phyloP scores from a whole-genome alignment of 768 basidiomycete genomes.

The Strobilomyces dryophilus region DNA sequence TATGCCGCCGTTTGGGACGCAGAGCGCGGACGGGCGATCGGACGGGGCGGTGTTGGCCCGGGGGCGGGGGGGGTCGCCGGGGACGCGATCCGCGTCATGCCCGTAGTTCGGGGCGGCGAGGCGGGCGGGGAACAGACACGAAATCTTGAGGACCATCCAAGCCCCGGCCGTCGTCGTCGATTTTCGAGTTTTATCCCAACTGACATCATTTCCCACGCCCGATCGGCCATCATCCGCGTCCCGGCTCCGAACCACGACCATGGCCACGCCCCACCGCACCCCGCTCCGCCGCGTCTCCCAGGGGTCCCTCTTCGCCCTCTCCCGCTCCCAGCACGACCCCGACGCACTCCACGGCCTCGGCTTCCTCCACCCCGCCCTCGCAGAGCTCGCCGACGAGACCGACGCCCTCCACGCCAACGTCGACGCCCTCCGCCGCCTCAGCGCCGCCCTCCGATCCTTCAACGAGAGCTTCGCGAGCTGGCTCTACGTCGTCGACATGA shows the following conservation, averaged over 20 bases:
- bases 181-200: neutral
- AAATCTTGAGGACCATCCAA: conserved; percentile 34
- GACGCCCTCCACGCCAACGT: conserved; percentile 76
- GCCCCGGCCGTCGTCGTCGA: neutral
- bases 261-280: conserved; percentile 52
- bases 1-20: conserved; percentile 52
- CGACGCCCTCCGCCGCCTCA: conserved; percentile 64
- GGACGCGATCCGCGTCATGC: conserved; percentile 30
- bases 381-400: conserved; percentile 86
- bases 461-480: conserved; percentile 93
- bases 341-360: conserved; percentile 82
- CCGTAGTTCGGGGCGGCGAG: conserved; percentile 12
- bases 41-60: conserved; percentile 28
- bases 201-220: conserved; percentile 14
- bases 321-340: conserved; percentile 61
- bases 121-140: conserved; percentile 38
- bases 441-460: conserved; percentile 75
- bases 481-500: conserved; percentile 92
- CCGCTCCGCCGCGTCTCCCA: conserved; percentile 89
- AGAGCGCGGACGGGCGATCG: conserved; percentile 37
- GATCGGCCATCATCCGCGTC: neutral
- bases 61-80: conserved; percentile 24
- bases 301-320: conserved; percentile 83
- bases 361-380: conserved; percentile 79
- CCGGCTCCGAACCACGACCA: neutral